Base-by-base conservation (phyloP, 768 basidiomycete species). In the Clitopilus passeckerianus region DNA sequence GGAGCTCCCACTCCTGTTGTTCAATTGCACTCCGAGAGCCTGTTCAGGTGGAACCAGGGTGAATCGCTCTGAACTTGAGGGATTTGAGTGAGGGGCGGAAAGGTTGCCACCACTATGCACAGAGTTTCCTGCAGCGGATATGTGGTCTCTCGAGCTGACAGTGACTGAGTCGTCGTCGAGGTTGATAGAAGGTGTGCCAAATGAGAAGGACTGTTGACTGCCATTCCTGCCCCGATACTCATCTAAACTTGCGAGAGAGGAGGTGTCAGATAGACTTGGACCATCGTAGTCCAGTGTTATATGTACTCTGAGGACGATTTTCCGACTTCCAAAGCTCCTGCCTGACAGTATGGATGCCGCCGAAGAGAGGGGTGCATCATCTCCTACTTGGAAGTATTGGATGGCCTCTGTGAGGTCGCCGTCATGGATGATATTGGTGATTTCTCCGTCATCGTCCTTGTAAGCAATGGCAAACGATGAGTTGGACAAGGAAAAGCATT, bases 251-350 rank as follows among this genome's bases (percentile, higher is more conserved):
- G 82, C 83, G 16, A 95, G 74, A 8, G 93, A 95, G 9, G 85
- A 86, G 1, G 93, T 91, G 64, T 97, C 95, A 8, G 92, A 94
- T 59, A 97, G 78, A 72, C 89, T 91, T 14, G 90, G 93, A 0
- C 93, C 93, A 70, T 97, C 95, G 65, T 93, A 95, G 61, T 95
- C 94, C 61, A 95, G 86, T 8, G 79, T 77, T 43, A 98, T 86
- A 50, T 87, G 79, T 34, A 97, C 84, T 8, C 83, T 80, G 15
- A 97, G 74, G 0, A 88, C 90, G 58, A 97, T 89, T 69, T 86
- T 93, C 46, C 83, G 79, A 34, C 80, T 77, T 9, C 83, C 78
- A 65, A 86, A 86, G 70, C 87, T 88, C 60, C 83, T 77, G 24
- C 86, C 86, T 65, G 89, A 90, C 30, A 89, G 72, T 56, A 88